These are phyloP conservation scores for Phyllostachys edulis DNA, from an alignment of 176 grass and related monocot genomes.

Conservation along the genomic window DNA sequence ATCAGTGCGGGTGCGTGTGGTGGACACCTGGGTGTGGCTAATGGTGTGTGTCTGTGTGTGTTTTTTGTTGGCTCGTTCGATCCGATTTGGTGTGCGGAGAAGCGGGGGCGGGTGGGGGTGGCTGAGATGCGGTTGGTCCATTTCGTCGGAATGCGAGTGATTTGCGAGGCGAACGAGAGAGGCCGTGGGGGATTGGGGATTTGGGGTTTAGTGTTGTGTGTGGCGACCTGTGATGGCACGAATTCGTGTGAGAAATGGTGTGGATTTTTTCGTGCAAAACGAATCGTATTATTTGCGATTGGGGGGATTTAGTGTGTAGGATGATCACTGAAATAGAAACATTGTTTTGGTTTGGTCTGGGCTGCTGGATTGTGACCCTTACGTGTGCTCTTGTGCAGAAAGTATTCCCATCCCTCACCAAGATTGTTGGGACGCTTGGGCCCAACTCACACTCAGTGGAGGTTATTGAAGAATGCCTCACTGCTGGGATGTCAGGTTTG, in stretches of 20 bases:
- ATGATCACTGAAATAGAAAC: background rate
- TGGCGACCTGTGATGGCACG: background rate
- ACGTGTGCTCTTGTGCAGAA: slow-evolving; percentile 44
- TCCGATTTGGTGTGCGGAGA: background rate
- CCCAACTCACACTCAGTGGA: slow-evolving; percentile 74
- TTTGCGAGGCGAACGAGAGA: background rate
- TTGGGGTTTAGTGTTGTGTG: background rate
- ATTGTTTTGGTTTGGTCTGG: background rate
- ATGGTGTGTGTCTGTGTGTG: background rate
- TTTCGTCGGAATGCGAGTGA: background rate
- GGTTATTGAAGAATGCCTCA: slow-evolving; percentile 82
- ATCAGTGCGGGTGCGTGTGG: background rate
- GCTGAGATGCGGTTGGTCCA: background rate
- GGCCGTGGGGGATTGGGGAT: background rate
- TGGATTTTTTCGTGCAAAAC: background rate
- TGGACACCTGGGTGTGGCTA: background rate
- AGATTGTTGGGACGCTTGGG: slow-evolving; percentile 91
- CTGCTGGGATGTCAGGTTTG: slow-evolving; percentile 94
- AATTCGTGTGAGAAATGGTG: background rate
- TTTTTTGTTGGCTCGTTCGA: background rate
- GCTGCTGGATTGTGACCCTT: background rate
- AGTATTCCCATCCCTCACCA: slow-evolving; percentile 84
- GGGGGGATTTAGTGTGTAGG: background rate
- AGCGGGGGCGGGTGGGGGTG: background rate
- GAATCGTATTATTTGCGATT: background rate